These are phyloP conservation scores for Penicillium sp. DNA, from an alignment of 2,329 filamentous ascomycete species.

Conservation along the genomic window DNA sequence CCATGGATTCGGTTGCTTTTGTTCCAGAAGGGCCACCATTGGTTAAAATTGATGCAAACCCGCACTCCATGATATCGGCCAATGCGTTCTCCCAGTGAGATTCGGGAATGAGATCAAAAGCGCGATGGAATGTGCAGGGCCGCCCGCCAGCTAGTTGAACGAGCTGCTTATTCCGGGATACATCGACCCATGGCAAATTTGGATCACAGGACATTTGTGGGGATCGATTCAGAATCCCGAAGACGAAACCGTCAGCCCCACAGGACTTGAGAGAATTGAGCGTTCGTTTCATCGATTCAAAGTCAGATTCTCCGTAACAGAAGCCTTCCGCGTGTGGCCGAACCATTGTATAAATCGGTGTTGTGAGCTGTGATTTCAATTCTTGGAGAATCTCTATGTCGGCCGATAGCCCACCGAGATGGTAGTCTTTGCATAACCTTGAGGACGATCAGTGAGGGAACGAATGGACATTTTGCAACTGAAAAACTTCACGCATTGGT, in stretches of 20 bases:
- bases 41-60: conserved; percentile 44
- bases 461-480: background rate
- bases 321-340: conserved; percentile 44
- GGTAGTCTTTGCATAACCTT: conserved; percentile 19
- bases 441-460: conserved; percentile 36
- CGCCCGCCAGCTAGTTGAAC: conserved; percentile 36
- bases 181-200: conserved; percentile 30
- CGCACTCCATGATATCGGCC: conserved; percentile 34
- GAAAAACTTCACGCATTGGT: background rate
- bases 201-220: conserved; percentile 4
- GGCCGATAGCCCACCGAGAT: conserved; percentile 15
- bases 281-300: conserved; percentile 37
- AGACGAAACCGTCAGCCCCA: conserved; percentile 44
- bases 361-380: conserved; percentile 22
- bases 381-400: conserved; percentile 15
- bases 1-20: conserved; percentile 30
- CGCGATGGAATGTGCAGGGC: conserved; percentile 49
- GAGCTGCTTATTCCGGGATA: conserved; percentile 34
- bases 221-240: conserved; percentile 38
- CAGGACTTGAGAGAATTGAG: conserved; percentile 31
- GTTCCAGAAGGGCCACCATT: conserved; percentile 36
- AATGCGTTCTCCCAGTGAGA: conserved; percentile 19
- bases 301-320: conserved; percentile 36
- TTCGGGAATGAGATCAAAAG: conserved; percentile 40
- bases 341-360: conserved; percentile 48